A percentile compares a stretch with the other conserved stretches of the same genome.
Conservation (phyloP, 2,329 filamentous ascomycete genomes). For the Neoscytalidium dimidiatum region DNA sequence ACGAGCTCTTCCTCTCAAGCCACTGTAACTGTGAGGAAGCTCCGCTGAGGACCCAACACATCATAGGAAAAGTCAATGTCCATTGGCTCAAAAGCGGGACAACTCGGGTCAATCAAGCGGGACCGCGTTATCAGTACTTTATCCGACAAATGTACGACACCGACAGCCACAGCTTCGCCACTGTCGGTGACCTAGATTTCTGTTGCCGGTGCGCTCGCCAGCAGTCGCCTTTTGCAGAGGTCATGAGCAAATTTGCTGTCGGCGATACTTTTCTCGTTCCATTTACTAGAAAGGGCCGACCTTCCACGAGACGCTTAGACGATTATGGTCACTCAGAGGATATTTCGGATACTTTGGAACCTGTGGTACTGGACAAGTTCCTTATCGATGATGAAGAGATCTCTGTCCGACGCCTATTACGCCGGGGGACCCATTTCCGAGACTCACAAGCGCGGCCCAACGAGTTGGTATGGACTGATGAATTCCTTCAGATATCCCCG, state of each 20-base stretch:
- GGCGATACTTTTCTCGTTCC: slow-evolving; percentile 23
- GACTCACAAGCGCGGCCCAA: slow-evolving; percentile 53
- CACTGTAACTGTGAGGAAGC: slow-evolving; percentile 69
- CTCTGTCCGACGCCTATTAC: slow-evolving; percentile 55
- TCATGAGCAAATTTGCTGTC: slow-evolving; percentile 19
- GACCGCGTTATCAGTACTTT: slow-evolving; percentile 47
- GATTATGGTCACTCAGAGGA: neutral
- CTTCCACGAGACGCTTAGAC: neutral
- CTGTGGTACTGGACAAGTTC: slow-evolving; percentile 58
- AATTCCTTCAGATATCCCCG: slow-evolving; percentile 41
- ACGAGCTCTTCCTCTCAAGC: slow-evolving; percentile 76
- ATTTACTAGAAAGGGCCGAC: neutral
- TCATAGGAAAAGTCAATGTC: slow-evolving; percentile 60
- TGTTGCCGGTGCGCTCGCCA: neutral
- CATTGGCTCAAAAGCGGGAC: slow-evolving; percentile 58
- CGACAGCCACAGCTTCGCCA: slow-evolving; percentile 62
- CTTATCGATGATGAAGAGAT: slow-evolving; percentile 33
- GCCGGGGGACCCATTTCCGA: slow-evolving; percentile 45
- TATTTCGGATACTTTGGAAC: slow-evolving; percentile 50
- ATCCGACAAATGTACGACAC: slow-evolving; percentile 70
- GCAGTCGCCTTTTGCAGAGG: slow-evolving; percentile 28
- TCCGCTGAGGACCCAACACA: slow-evolving; percentile 56
- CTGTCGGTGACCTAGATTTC: slow-evolving; percentile 56
- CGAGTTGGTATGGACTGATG: slow-evolving; percentile 59
- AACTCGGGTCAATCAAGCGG: slow-evolving; percentile 28